Base-by-base conservation (phyloP, 305 asterid genomes). In the Fraxinus dipetala region DNA sequence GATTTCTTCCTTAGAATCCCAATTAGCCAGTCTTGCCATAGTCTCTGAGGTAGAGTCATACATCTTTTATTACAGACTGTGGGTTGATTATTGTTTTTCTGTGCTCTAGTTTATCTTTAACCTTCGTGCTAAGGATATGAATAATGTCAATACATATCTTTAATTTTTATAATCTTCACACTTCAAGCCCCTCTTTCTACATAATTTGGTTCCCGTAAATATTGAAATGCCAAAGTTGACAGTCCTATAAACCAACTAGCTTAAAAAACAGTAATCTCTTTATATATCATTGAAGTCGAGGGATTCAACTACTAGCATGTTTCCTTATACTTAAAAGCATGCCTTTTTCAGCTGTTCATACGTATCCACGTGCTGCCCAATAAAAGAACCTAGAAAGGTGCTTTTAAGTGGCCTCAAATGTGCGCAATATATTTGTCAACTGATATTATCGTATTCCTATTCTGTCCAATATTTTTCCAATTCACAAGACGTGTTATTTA, bases 1-100 rank as follows among this genome's bases (percentile, higher is more conserved):
- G 83, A 85, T 95, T 84, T 88, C 98, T 31, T 84, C 90, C 14
- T 74, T 94, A 91, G 97, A 94, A 77, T 84, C 95, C 76, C 92
- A 89, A 76, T 84, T 94, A 78, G 85, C 90, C 40, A 78, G 82
- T 70, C 77, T 86, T 34, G 82, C 88, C 61, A 84, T 77, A 82
- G 84, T 73, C 22, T 89, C 96, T 26, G 93, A 93, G 98, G 98
- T 93, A 91, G 63, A 9, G 34, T n/a, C 65, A 54, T n/a, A n/a
- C 65, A n/a, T 54, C 63, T 54, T 54, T 54, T n/a, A n/a, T 54
- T 54, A 54, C 63, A 54, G 24, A 54, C 63, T 54, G 24, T 10
- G 18, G 24, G 65, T n/a, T 54, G 24, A 54, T 54, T 54, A 54
- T 54, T n/a, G 65, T 54, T 54, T 24, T 24, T 24, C 32, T 26